Base-by-base conservation (phyloP, 208 protist species). In the Crithidia thermophila region DNA sequence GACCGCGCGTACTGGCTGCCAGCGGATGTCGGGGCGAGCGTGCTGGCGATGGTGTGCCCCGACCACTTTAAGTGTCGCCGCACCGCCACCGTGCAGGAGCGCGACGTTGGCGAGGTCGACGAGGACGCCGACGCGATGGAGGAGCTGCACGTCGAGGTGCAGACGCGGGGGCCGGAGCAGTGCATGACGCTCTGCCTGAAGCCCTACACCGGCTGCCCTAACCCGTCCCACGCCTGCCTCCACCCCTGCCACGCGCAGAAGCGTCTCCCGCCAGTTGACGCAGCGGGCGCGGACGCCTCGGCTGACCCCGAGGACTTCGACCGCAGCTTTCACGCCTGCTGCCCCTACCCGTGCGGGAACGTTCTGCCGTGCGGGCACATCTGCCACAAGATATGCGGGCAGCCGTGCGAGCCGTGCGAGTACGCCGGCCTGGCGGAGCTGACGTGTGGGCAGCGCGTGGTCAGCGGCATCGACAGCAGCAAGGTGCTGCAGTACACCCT, bases 381-480 rank as follows among this genome's bases (percentile, higher is more conserved):
- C 20, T 94, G 91, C 63, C 47, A 80, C 42, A 77, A 76, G 33
- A 59, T 63, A 30, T 96, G 91, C 61, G 84, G 84, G 23, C 85
- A 85, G n/a, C 43, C 66, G 16, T 94, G 88, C 59, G 71, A 68
- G 21, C 84, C 87, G 58, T 96, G 91, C 59, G 64, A 75, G 28
- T 92, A 92, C 59, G 67, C 83, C 25, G 88, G 87, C 11, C 68
- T 93, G 37, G 56, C 58, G 6, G 77, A 90, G 58, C 82, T 96
- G 33, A 11, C 79, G 55, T 96, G 91, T 52, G 91, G 91, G 10
- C 91, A 96, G 76, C 75, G 80, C 10, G 88, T 94, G 23, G 74
- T 94, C 39, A 79, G 81, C 37, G 91, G 91, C 18, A 75, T 85
- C 36, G 79, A 77, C 55, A 75, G 78, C 43, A 30, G 50, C 30